Evolutionary conservation across 176 grass and related monocot species (phyloP).

Genomic region (Hordeum marinum): DNA sequence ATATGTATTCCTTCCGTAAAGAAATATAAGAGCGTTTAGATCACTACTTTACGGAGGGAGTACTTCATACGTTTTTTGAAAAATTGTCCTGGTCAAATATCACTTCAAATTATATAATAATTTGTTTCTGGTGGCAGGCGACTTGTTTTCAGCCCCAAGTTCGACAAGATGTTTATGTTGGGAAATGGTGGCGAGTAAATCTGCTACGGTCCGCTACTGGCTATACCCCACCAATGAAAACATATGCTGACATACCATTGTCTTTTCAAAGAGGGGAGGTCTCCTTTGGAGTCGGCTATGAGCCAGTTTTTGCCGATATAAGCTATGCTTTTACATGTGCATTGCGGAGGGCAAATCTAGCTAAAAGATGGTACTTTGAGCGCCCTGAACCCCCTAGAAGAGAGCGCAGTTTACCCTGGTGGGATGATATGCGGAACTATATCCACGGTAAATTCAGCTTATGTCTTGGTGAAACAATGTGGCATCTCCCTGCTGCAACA

Average conservation of each 20-base stretch:
- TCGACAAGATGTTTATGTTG: conserved; percentile 84
- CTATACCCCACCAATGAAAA: conserved; percentile 91
- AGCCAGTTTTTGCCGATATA: conserved; percentile 92
- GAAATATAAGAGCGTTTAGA: too few relatives aligned
- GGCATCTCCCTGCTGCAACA: conserved; percentile 77
- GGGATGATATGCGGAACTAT: conserved; percentile 99
- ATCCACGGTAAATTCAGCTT: conserved; percentile 80
- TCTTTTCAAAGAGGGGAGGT: conserved; percentile 83
- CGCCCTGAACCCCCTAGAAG: conserved; percentile 56
- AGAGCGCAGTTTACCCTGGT: conserved; percentile 95
- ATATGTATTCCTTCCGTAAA: neutral
- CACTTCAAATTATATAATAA: conserved; percentile 19
- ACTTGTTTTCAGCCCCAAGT: conserved; percentile 95
- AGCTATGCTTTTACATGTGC: conserved; percentile 98
- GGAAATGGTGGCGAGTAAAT: conserved; percentile 92
- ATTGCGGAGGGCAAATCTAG: conserved; percentile 86
- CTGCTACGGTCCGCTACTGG: conserved; percentile 88
- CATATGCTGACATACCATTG: conserved; percentile 66
- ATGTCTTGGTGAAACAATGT: conserved; percentile 59
- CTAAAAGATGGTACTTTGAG: conserved; percentile 66
- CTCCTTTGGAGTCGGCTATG: conserved; percentile 94
- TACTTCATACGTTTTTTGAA: neutral
- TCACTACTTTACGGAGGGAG: too few relatives aligned
- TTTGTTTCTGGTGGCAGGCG: conserved; percentile 51
- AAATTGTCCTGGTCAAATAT: conserved; percentile 12